Evolutionary conservation across 805 yeast genomes (phyloP).

Genomic region (Hanseniaspora pseudoguilliermondii): DNA sequence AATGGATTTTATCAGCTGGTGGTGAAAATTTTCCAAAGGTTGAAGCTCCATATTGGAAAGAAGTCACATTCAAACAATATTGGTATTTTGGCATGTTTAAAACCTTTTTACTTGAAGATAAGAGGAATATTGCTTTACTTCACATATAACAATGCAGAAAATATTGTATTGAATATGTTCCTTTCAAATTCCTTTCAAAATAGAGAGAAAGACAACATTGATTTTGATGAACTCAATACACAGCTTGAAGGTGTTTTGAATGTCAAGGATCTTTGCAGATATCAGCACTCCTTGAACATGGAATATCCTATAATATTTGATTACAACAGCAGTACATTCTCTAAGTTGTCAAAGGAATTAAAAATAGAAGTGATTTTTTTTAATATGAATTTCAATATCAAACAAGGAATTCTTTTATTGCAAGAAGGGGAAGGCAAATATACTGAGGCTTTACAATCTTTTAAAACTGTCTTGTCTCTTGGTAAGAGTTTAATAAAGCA

Average conservation of each 20-base stretch:
- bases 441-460: constrained; percentile 25
- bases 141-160: neutral
- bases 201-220: neutral
- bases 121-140: neutral
- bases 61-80: neutral
- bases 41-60: neutral
- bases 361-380: constrained; percentile 19
- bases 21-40: constrained; percentile 11
- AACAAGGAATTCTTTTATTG: constrained; percentile 1
- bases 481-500: constrained; percentile 42
- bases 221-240: neutral
- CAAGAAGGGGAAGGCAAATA: constrained; percentile 14
- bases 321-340: constrained; percentile 16
- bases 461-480: constrained; percentile 40
- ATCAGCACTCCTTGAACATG: constrained; percentile 16
- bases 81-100: neutral
- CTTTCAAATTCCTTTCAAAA: neutral
- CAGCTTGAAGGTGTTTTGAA: neutral
- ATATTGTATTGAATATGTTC: neutral
- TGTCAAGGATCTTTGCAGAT: constrained; percentile 1
- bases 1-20: constrained; percentile 20
- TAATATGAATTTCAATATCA: constrained; percentile 18
- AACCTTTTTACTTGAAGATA: neutral
- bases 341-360: constrained; percentile 15
- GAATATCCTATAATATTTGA: constrained; percentile 20